These are phyloP conservation scores for Copromyces sp. DNA, from an alignment of 495 filamentous ascomycete species.

Conservation along the genomic window DNA sequence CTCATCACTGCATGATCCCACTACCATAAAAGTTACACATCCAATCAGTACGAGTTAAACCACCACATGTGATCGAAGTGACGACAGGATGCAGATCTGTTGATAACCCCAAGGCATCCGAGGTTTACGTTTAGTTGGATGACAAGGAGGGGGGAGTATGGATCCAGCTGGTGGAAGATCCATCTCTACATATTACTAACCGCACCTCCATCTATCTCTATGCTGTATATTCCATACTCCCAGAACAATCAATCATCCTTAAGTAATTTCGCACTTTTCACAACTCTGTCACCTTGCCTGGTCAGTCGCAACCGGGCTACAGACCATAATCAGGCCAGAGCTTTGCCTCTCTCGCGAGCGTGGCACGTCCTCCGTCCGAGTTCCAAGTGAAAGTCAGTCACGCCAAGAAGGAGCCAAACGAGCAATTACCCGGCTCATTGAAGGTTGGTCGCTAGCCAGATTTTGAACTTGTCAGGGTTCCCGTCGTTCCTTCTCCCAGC, in stretches of 20 bases:
- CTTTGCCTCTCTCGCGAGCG: background rate
- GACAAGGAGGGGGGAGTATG: background rate
- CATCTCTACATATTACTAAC: background rate
- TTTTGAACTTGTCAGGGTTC: background rate
- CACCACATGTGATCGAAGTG: slow-evolving; percentile 15
- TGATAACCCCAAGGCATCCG: background rate
- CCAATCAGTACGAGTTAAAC: slow-evolving; percentile 8
- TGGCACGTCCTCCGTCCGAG: background rate
- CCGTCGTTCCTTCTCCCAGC: background rate
- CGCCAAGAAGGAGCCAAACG: background rate
- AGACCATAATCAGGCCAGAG: background rate
- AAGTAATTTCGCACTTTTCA: background rate
- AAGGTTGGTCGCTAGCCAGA: background rate
- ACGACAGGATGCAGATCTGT: slow-evolving; percentile 7
- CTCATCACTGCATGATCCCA: background rate
- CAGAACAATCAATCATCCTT: background rate
- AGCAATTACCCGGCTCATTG: background rate
- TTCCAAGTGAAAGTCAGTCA: background rate
- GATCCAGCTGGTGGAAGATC: background rate
- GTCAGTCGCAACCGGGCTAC: background rate
- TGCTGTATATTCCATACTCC: background rate
- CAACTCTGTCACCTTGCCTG: background rate
- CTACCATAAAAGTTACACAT: slow-evolving; percentile 8
- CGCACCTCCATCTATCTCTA: background rate
- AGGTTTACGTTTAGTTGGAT: background rate